phyloP scores from a whole-genome alignment of 108 stramenopile genomes.

The Conticribra weissflogii region DNA sequence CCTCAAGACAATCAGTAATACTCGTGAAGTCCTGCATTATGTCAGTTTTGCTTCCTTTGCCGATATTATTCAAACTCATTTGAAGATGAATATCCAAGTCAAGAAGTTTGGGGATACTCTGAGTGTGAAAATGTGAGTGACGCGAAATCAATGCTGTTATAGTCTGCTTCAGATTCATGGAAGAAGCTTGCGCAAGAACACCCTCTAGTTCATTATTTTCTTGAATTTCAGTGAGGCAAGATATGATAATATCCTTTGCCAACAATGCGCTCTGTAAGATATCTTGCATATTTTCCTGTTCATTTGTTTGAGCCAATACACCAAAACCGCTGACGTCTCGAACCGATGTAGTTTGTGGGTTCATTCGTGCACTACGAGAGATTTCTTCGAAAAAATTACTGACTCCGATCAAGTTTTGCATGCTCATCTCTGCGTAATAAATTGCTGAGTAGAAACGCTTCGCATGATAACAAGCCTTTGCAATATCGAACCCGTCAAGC shows the following conservation, averaged over 20 bases:
- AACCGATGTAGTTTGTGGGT: slow-evolving; percentile 16
- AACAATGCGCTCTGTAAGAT: slow-evolving; percentile 36
- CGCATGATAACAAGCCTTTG: slow-evolving; percentile 59
- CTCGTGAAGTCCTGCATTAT: slow-evolving; percentile 3
- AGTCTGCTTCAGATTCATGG: slow-evolving; percentile 59
- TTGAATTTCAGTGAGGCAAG: slow-evolving; percentile 53
- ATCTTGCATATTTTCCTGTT: slow-evolving; percentile 13
- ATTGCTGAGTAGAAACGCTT: slow-evolving; percentile 67
- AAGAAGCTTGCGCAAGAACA: slow-evolving; percentile 45
- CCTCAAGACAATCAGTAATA: slow-evolving; percentile 35
- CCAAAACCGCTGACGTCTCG: slow-evolving; percentile 48
- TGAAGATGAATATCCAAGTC: slow-evolving; percentile 33
- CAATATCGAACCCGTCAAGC: slow-evolving; percentile 66
- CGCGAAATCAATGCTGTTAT: slow-evolving; percentile 31
- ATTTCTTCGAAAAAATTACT: slow-evolving; percentile 46
- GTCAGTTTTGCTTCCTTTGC: background rate
- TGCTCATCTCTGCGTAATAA: slow-evolving; percentile 64
- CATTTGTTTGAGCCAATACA: slow-evolving; percentile 8
- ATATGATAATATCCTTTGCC: slow-evolving; percentile 49
- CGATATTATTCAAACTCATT: background rate
- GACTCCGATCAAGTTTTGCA: slow-evolving; percentile 51
- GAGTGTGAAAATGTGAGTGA: slow-evolving; percentile 20
- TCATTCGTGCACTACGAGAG: slow-evolving; percentile 20
- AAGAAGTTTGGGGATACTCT: slow-evolving; percentile 27
- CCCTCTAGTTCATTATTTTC: slow-evolving; percentile 62